phyloP scores from a whole-genome alignment of 1,284 basidiomycete genomes.

The Sanghuangporus sanghuang region DNA sequence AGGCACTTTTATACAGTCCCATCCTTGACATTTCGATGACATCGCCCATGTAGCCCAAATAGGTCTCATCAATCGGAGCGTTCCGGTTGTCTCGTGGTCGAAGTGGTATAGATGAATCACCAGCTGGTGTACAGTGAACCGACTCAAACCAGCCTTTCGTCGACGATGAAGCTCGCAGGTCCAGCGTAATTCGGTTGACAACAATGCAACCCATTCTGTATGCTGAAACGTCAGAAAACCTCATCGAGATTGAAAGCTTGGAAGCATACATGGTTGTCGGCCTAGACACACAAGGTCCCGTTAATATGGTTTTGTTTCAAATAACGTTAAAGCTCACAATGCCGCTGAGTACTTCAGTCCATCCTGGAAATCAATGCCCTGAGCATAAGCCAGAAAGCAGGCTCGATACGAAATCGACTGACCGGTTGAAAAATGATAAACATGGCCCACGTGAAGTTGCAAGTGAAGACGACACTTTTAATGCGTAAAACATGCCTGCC shows the following conservation, averaged over 20 bases:
- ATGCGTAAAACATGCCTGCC: background rate
- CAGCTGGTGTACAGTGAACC: background rate
- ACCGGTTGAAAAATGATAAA: slow-evolving; percentile 1
- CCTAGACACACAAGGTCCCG: background rate
- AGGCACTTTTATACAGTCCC: too few relatives aligned
- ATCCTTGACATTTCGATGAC: too few relatives aligned
- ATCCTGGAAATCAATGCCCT: background rate
- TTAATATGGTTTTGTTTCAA: background rate
- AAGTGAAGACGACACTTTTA: background rate
- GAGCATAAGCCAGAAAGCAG: background rate
- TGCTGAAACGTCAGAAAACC: background rate
- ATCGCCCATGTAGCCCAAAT: too few relatives aligned
- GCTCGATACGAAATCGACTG: background rate
- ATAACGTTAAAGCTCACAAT: background rate
- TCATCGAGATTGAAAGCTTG: background rate
- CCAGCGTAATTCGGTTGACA: slow-evolving; percentile 1
- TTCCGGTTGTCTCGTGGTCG: too few relatives aligned
- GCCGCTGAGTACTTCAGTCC: background rate
- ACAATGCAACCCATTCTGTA: background rate
- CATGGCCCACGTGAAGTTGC: background rate
- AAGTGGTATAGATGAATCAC: too few relatives aligned
- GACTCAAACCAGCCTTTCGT: background rate
- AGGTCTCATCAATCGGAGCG: too few relatives aligned
- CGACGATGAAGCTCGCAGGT: background rate
- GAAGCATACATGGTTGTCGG: background rate